Base-by-base conservation (phyloP, 805 yeast species). In the Schizosaccharomyces cryophilus region DNA sequence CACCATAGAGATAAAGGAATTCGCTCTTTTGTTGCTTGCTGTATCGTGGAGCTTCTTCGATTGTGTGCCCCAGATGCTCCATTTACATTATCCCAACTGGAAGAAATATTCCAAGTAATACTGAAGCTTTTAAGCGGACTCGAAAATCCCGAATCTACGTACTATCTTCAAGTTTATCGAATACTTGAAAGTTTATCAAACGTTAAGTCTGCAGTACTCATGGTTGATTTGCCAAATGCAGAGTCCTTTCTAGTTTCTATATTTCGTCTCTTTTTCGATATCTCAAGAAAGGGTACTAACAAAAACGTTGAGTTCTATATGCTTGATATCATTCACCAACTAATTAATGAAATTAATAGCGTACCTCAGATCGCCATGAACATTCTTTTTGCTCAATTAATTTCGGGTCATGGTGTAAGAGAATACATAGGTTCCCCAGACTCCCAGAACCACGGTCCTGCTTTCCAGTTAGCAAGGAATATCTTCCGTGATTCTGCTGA, bases 11-110 rank as follows among this genome's bases (percentile, higher is more conserved):
- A 86, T 67, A 62, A 69, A 2, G 93, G 90, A 4, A 80, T 88
- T 6, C 84, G 81, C 64, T 80, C 89, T 0, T 79, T 75, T 62
- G 78, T 78, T 1, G 81, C 93, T 6, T 83, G 94, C 67, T 82
- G 93, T 64, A 64, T 87, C 6, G 76, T 87, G 5, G 95, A 88
- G 68, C 74, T 89, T 9, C 70, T 88, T 54, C 74, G 95, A 62
- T 69, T 89, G 17, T 83, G 77, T 66, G 96, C 95, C 0, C 96
- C 96, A 0, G 86, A 88, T 68, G 95, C 95, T 5, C 96, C 96
- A 3, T 88, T 78, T 70, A 80, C 84, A 1, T 80, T 81, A 29
- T 64, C 73, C 1, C 82, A 84, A 65, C 73, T 88, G 47, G 73
- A 68, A 66, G 61, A 75, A 3, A 77, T 87, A 21, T 87, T 88